Conservation (phyloP, 306 rosid species). For the Pueraria montana region DNA sequence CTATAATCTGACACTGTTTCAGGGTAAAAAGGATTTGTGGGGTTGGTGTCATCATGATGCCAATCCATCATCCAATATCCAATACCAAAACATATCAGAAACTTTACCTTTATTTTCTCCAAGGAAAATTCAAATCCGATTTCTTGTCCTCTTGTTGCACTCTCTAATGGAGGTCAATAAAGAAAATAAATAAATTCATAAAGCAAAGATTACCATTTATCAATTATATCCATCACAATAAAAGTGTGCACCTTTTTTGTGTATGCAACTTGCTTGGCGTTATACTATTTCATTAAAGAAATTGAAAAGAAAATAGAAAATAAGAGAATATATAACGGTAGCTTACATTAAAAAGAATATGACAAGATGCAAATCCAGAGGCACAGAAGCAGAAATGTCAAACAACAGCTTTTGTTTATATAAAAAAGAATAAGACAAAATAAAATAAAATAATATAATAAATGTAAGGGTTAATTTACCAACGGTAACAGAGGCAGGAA, state of each 20-base stretch:
- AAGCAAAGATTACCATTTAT: slow-evolving; percentile 31
- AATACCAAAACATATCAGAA: neutral
- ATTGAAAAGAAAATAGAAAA: neutral
- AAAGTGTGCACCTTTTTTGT: slow-evolving; percentile 34
- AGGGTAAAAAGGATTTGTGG: slow-evolving; percentile 45
- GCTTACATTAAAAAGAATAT: slow-evolving; percentile 35
- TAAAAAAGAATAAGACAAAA: slow-evolving; percentile 1
- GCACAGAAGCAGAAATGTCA: slow-evolving; percentile 64
- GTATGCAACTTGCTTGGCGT: neutral
- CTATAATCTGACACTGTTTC: slow-evolving; percentile 61
- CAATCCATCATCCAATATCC: slow-evolving; percentile 21
- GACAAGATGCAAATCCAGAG: slow-evolving; percentile 55
- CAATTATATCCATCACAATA: slow-evolving; percentile 35
- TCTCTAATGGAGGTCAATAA: slow-evolving; percentile 42
- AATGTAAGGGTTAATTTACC: slow-evolving; percentile 49
- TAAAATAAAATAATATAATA: slow-evolving; percentile 4
- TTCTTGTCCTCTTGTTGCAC: slow-evolving; percentile 15
- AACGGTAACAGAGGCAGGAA: slow-evolving; percentile 47
- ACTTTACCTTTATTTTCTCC: slow-evolving; percentile 46
- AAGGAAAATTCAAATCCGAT: slow-evolving; percentile 53
- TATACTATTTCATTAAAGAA: slow-evolving; percentile 7
- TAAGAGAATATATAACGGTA: slow-evolving; percentile 9
- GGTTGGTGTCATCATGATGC: slow-evolving; percentile 30
- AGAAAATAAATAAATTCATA: slow-evolving; percentile 13
- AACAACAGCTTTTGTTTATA: slow-evolving; percentile 27